Percentiles rank a stretch among this genome's conserved stretches.
These are phyloP conservation scores for Nemophila menziesii DNA, from an alignment of 257 asterid species.

Conservation along the genomic window DNA sequence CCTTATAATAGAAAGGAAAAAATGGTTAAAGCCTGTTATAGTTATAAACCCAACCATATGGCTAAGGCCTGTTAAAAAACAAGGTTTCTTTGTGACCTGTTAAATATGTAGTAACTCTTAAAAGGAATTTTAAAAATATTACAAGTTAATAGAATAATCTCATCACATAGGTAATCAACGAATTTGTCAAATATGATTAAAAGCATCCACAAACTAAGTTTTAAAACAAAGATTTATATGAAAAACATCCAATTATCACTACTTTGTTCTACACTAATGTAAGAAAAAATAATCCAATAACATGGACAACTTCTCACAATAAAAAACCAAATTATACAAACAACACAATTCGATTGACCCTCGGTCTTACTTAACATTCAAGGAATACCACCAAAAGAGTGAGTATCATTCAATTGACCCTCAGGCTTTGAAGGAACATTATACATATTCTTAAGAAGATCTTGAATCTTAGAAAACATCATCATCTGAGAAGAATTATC, in stretches of 20 bases:
- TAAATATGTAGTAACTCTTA: too few species aligned
- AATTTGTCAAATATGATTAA: too few species aligned
- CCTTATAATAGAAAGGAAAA: too few species aligned
- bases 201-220: neutral
- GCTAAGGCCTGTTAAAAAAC: too few species aligned
- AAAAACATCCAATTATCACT: conserved; percentile 3
- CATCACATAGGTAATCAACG: too few species aligned
- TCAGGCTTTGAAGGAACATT: conserved; percentile 28
- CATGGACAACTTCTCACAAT: too few species aligned
- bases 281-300: conserved; percentile 4
- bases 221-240: conserved; percentile 10
- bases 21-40: too few species aligned
- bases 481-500: conserved; percentile 74
- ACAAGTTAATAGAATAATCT: too few species aligned
- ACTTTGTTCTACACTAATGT: conserved; percentile 8
- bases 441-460: neutral
- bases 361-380: conserved; percentile 16
- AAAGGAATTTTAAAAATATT: too few species aligned
- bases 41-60: too few species aligned
- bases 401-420: conserved; percentile 22
- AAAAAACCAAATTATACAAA: conserved; percentile 12
- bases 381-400: conserved; percentile 25
- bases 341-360: conserved; percentile 5
- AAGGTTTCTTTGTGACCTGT: too few species aligned
- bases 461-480: conserved; percentile 21